Percentiles rank a stretch among this genome's conserved stretches.
Evolutionary conservation across 2,329 filamentous ascomycete species (phyloP).

Genomic region (Cordyceps tenuipes): DNA sequence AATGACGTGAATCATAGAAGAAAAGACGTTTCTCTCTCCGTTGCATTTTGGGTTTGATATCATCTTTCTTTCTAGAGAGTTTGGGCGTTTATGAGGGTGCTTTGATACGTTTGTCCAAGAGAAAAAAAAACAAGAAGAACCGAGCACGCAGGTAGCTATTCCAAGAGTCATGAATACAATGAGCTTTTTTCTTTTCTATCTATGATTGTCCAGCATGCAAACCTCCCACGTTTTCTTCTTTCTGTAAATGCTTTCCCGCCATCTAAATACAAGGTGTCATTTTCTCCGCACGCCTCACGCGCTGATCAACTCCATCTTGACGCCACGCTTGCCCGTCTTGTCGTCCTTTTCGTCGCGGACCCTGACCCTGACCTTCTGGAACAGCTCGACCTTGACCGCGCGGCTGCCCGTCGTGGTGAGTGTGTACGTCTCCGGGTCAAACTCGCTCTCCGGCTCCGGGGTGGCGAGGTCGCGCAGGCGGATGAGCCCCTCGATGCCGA

Average conservation of each 20-base stretch:
- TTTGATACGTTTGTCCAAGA: not conserved
- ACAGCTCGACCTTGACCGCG: conserved; percentile 64
- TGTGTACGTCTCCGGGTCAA: conserved; percentile 78
- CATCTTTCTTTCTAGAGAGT: conserved; percentile 14
- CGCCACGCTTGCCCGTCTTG: conserved; percentile 88
- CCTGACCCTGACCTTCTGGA: conserved; percentile 82
- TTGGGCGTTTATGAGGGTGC: conserved; percentile 15
- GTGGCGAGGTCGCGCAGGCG: conserved; percentile 74
- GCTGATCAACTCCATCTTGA: conserved; percentile 62
- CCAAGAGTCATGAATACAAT: conserved; percentile 1
- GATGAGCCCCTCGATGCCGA: conserved; percentile 91
- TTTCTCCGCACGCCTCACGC: conserved; percentile 14
- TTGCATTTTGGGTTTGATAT: conserved; percentile 9
- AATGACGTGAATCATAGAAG: conserved; percentile 2
- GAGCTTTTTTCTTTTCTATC: not conserved
- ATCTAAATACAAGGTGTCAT: not conserved
- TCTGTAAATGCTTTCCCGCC: not conserved
- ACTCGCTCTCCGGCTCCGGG: conserved; percentile 69
- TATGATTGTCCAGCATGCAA: not conserved
- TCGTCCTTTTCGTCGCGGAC: conserved; percentile 93
- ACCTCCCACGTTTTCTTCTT: not conserved
- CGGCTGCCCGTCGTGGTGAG: conserved; percentile 53
- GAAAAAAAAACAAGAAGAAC: conserved; percentile 12
- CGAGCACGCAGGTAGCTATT: conserved; percentile 11
- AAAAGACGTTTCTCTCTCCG: not conserved